phyloP scores from a whole-genome alignment of 208 protist species.

The Tritrichomonas foetus region DNA sequence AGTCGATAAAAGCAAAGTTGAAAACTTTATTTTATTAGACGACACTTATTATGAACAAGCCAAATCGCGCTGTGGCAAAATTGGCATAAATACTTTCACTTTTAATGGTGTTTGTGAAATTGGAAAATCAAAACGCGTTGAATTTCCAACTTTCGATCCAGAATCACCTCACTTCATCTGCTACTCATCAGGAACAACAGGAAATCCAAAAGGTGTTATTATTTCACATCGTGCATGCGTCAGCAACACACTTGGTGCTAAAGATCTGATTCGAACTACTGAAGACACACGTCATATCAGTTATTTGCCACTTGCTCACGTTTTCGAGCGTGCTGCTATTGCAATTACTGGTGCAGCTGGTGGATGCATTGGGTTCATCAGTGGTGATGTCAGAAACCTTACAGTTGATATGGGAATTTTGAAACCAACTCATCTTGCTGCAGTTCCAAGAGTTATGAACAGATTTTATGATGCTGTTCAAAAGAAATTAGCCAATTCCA shows the following conservation, averaged over 20 bases:
- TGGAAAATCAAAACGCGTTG: not conserved
- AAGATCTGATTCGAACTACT: not conserved
- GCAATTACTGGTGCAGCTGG: not conserved
- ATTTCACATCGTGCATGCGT: not conserved
- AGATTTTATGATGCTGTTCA: conserved; percentile 63
- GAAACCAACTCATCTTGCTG: conserved; percentile 63
- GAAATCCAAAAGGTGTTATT: conserved; percentile 40
- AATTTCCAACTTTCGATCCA: not conserved
- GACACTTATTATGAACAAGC: not conserved
- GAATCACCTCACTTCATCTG: not conserved
- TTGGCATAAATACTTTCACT: not conserved
- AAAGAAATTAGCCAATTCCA: conserved; percentile 48
- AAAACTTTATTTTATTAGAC: not conserved
- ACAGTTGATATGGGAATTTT: conserved; percentile 64
- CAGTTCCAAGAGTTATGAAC: conserved; percentile 66
- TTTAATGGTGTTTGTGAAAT: not conserved
- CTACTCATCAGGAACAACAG: conserved; percentile 39
- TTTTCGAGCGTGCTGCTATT: conserved; percentile 60
- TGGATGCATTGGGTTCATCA: conserved; percentile 62
- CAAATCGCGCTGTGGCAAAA: too few relatives aligned
- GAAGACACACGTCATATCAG: conserved; percentile 53
- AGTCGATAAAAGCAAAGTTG: not conserved
- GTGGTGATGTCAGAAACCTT: conserved; percentile 58
- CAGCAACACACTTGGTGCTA: not conserved
- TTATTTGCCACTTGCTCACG: conserved; percentile 70